phyloP scores from a whole-genome alignment of 192 early-diverging fungal genomes.

The Coemansia aciculifera region DNA sequence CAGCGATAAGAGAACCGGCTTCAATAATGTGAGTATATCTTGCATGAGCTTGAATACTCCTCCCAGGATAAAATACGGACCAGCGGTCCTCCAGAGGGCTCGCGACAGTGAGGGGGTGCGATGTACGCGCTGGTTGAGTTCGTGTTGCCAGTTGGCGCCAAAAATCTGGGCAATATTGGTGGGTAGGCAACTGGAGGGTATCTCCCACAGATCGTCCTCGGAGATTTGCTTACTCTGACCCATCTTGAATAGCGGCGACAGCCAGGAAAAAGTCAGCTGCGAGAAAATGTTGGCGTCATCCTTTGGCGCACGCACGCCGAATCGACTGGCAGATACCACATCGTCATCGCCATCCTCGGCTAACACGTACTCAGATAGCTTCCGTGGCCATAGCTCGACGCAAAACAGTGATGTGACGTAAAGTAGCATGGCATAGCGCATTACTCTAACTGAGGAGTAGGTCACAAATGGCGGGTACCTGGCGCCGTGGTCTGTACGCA shows the following conservation, averaged over 20 bases:
- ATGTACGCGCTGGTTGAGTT: constrained; percentile 56
- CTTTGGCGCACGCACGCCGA: constrained; percentile 61
- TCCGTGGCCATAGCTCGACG: constrained; percentile 30
- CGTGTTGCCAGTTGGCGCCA: constrained; percentile 65
- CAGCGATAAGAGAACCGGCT: constrained; percentile 74
- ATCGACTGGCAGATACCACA: not conserved
- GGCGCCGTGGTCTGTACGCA: constrained; percentile 23
- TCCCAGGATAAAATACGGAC: constrained; percentile 67
- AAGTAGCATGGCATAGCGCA: not conserved
- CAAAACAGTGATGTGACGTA: constrained; percentile 20
- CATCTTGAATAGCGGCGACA: constrained; percentile 76
- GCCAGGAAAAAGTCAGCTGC: constrained; percentile 81
- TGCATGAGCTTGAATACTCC: constrained; percentile 76
- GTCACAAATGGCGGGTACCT: not conserved
- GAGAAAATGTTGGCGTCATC: constrained; percentile 80
- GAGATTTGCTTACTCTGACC: constrained; percentile 71
- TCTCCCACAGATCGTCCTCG: constrained; percentile 73
- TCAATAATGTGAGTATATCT: constrained; percentile 74
- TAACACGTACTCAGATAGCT: constrained; percentile 18
- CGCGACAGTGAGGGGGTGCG: constrained; percentile 65
- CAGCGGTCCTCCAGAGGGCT: constrained; percentile 63
- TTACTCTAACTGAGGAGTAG: not conserved
- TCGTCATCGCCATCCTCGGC: constrained; percentile 8
- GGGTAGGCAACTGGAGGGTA: constrained; percentile 63
- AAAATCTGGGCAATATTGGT: constrained; percentile 63